Percentiles rank a stretch among this genome's conserved stretches.
These are phyloP conservation scores for Chaetoscypha palmicola DNA, from an alignment of 2,329 filamentous ascomycete genomes.

Conservation along the genomic window DNA sequence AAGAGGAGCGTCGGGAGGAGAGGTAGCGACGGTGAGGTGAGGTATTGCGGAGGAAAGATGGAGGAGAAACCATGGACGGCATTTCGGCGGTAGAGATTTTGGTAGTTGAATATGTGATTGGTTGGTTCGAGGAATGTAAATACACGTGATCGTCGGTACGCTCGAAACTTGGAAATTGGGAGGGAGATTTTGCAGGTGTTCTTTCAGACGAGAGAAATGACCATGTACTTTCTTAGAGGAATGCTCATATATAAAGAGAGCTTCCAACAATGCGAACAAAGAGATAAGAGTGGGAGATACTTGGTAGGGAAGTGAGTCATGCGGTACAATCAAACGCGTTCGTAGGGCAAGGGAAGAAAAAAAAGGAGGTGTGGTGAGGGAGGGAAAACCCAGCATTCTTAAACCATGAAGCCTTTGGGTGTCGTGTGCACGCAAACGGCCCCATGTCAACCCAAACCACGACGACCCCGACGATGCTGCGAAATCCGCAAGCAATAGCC, in stretches of 20 bases:
- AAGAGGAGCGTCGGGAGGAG: neutral
- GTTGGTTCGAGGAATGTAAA: neutral
- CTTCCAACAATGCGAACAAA: neutral
- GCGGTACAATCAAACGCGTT: too few species aligned
- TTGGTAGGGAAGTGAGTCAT: slow-evolving; percentile 4
- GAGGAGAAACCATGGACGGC: neutral
- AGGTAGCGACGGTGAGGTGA: slow-evolving; percentile 1
- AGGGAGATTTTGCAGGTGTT: neutral
- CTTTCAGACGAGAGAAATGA: slow-evolving; percentile 1
- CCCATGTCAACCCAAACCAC: neutral
- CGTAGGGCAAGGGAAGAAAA: neutral
- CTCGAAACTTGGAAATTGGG: neutral
- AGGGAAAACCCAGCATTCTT: slow-evolving; percentile 1
- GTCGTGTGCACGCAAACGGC: slow-evolving; percentile 8
- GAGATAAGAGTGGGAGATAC: neutral
- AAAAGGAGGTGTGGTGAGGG: neutral
- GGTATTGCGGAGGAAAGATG: neutral
- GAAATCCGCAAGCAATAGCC: neutral
- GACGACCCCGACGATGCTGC: too few species aligned
- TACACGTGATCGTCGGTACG: neutral
- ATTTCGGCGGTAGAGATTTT: neutral
- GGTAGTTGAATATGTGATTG: too few species aligned
- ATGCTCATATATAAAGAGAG: neutral
- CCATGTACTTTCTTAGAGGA: neutral
- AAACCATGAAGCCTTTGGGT: neutral